Conservation (phyloP, 352 stramenopile species). For the Pythium phragmitis region DNA sequence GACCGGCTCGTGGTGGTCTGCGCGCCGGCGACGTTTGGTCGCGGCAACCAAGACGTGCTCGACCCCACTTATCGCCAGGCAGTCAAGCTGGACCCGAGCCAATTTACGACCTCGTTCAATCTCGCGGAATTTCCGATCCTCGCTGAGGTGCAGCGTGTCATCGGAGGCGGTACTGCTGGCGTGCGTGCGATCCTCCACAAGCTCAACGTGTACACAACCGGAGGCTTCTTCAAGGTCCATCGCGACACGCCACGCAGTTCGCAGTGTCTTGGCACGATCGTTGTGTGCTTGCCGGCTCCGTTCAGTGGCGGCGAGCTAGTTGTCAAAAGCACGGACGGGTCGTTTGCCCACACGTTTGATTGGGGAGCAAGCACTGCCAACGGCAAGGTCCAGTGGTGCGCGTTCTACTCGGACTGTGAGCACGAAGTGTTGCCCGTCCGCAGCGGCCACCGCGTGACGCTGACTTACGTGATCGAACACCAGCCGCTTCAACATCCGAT, state of each 20-base stretch:
- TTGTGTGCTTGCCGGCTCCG: conserved; percentile 12
- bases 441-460: conserved; percentile 4
- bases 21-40: conserved; percentile 9
- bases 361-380: neutral
- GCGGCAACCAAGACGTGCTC: conserved; percentile 8
- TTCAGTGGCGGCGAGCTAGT: conserved; percentile 22
- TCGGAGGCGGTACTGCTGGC: neutral
- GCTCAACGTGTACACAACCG: conserved; percentile 19
- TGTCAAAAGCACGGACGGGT: conserved; percentile 9
- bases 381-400: conserved; percentile 13
- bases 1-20: conserved; percentile 1
- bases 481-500: neutral
- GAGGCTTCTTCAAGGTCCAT: conserved; percentile 25
- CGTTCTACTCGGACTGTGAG: conserved; percentile 21
- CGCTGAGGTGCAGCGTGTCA: conserved; percentile 5
- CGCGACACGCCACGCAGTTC: conserved; percentile 15
- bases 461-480: conserved; percentile 4
- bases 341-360: conserved; percentile 3
- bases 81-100: neutral
- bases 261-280: conserved; percentile 16
- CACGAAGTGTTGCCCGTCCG: conserved; percentile 15
- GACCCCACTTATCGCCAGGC: conserved; percentile 16
- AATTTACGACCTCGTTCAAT: conserved; percentile 4
- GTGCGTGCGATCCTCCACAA: conserved; percentile 4
- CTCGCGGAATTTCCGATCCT: conserved; percentile 11